These are phyloP conservation scores for Recurvomyces mirabilis DNA, from an alignment of 495 filamentous ascomycete genomes.

Conservation along the genomic window DNA sequence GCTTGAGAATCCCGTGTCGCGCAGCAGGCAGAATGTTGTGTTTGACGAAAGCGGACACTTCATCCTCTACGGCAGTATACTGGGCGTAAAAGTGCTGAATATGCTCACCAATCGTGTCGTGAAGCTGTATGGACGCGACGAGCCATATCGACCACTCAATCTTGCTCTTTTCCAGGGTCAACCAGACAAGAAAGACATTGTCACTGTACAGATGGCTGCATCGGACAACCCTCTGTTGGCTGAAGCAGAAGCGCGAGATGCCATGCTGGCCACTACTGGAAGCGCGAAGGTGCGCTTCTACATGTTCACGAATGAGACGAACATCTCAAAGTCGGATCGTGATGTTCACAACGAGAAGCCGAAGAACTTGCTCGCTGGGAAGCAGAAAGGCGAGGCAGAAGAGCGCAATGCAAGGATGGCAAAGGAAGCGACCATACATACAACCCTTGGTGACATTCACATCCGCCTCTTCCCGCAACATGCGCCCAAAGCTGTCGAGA, in stretches of 20 bases:
- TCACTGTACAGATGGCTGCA: constrained; percentile 96
- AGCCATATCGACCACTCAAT: constrained; percentile 71
- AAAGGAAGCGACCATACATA: constrained; percentile 76
- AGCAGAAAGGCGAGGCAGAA: constrained; percentile 45
- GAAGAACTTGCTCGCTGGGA: constrained; percentile 33
- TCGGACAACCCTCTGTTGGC: constrained; percentile 84
- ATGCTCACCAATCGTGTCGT: constrained; percentile 84
- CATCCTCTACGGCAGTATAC: constrained; percentile 82
- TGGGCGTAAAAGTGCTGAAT: constrained; percentile 89
- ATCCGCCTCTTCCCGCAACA: constrained; percentile 87
- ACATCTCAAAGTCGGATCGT: constrained; percentile 71
- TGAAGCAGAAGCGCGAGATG: constrained; percentile 84
- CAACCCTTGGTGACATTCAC: constrained; percentile 87
- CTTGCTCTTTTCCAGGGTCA: constrained; percentile 91
- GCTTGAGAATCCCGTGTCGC: constrained; percentile 56
- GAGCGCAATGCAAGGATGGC: constrained; percentile 45
- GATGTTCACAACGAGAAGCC: constrained; percentile 96
- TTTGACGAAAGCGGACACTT: constrained; percentile 97
- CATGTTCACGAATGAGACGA: constrained; percentile 87
- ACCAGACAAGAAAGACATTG: constrained; percentile 78
- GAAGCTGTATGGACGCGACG: constrained; percentile 78
- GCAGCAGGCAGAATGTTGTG: constrained; percentile 66
- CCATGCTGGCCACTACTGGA: constrained; percentile 74
- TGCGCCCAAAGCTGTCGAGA: constrained; percentile 94
- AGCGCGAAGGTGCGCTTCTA: constrained; percentile 90